A percentile compares a stretch with the other conserved stretches of the same genome.
Conservation (phyloP, 2,329 filamentous ascomycete species). For the Geosmithia flava region DNA sequence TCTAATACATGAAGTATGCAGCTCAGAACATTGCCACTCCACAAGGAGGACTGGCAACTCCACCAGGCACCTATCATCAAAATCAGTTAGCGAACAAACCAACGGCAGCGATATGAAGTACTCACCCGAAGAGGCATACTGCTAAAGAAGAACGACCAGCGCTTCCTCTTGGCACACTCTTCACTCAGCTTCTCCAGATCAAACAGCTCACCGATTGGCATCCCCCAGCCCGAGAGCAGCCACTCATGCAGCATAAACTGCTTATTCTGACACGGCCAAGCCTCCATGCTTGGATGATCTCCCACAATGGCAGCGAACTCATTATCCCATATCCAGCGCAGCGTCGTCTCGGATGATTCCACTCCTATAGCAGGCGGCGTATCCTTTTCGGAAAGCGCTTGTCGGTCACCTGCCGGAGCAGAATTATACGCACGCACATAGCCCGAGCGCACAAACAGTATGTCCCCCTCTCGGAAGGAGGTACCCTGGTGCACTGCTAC, state of each 20-base stretch:
- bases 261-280: constrained; percentile 24
- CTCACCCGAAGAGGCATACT: constrained; percentile 21
- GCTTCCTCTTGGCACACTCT: constrained; percentile 16
- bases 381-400: constrained; percentile 15
- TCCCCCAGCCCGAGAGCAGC: constrained; percentile 35
- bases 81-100: background rate
- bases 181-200: constrained; percentile 25
- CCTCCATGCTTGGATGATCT: constrained; percentile 40
- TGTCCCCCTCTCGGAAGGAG: constrained; percentile 34
- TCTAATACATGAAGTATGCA: background rate
- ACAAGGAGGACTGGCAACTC: constrained; percentile 24
- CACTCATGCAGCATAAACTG: constrained; percentile 27
- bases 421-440: constrained; percentile 31
- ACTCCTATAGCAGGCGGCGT: constrained; percentile 25
- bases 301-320: constrained; percentile 42
- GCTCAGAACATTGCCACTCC: constrained; percentile 22
- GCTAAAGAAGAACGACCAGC: constrained; percentile 27
- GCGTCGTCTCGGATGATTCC: constrained; percentile 30
- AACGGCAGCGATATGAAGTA: background rate
- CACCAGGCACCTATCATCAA: constrained; percentile 15
- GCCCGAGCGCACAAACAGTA: constrained; percentile 42
- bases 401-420: constrained; percentile 21
- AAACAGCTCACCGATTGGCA: constrained; percentile 37
- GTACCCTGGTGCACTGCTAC: constrained; percentile 30
- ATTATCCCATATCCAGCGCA: constrained; percentile 46